These are phyloP conservation scores for Claviceps sp. DNA, from an alignment of 2,329 filamentous ascomycete genomes.

Conservation along the genomic window DNA sequence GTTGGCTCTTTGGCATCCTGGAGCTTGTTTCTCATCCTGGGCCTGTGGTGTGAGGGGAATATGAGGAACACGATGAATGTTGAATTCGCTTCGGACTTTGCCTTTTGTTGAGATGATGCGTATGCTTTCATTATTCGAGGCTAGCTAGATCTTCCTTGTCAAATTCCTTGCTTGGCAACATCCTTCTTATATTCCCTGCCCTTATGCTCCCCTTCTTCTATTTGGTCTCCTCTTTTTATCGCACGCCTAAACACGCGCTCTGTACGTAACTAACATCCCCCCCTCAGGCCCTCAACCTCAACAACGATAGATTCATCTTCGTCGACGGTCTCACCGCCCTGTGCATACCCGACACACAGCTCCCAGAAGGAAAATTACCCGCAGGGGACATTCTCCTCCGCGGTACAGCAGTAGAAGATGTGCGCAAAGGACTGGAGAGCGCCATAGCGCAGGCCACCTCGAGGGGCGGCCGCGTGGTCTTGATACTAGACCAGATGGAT, in stretches of 20 bases:
- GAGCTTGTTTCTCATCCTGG: too few species aligned
- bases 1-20: too few species aligned
- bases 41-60: too few species aligned
- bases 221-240: neutral
- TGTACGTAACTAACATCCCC: too few species aligned
- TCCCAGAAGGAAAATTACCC: neutral
- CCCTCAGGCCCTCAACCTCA: constrained; percentile 13
- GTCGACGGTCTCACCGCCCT: constrained; percentile 60
- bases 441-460: constrained; percentile 23
- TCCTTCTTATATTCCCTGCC: neutral
- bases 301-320: constrained; percentile 51
- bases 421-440: constrained; percentile 26
- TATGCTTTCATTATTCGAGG: too few species aligned
- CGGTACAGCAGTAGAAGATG: constrained; percentile 19
- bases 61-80: too few species aligned
- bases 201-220: neutral
- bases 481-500: constrained; percentile 55
- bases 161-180: too few species aligned
- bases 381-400: constrained; percentile 15
- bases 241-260: too few species aligned
- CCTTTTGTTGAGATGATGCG: too few species aligned
- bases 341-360: constrained; percentile 25
- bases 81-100: too few species aligned
- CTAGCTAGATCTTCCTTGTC: too few species aligned
- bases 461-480: constrained; percentile 25